These are phyloP conservation scores for Sugiyamaella novakii DNA, from an alignment of 1,139 yeast genomes.

Conservation along the genomic window DNA sequence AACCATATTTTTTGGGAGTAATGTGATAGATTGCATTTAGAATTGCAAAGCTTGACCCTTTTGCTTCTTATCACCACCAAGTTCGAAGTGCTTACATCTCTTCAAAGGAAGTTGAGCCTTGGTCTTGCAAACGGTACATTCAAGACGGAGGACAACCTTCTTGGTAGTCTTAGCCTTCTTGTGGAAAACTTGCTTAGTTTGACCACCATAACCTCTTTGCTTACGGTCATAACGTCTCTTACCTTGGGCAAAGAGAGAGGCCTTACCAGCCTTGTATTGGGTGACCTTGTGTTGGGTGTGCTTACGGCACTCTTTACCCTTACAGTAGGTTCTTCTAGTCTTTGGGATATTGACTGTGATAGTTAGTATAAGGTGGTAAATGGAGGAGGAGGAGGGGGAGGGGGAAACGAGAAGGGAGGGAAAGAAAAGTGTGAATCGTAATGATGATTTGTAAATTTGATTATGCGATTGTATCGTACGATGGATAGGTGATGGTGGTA, in stretches of 20 bases:
- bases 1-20: slow-evolving; percentile 1
- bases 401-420: background rate
- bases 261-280: slow-evolving; percentile 99
- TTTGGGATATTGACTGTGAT: slow-evolving; percentile 98
- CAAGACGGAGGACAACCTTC: slow-evolving; percentile 99
- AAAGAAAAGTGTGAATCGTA: too few species aligned
- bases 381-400: background rate
- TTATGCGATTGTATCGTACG: too few species aligned
- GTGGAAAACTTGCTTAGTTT: slow-evolving; percentile 99
- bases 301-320: slow-evolving; percentile 98
- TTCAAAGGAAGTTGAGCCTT: slow-evolving; percentile 96
- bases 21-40: slow-evolving; percentile 46
- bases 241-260: slow-evolving; percentile 99
- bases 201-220: slow-evolving; percentile 99
- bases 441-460: too few species aligned
- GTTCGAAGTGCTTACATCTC: slow-evolving; percentile 99
- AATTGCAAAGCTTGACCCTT: slow-evolving; percentile 99
- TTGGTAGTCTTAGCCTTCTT: slow-evolving; percentile 99
- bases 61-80: slow-evolving; percentile 99
- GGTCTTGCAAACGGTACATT: slow-evolving; percentile 98
- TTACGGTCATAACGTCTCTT: slow-evolving; percentile 99
- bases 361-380: background rate
- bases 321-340: slow-evolving; percentile 99
- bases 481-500: too few species aligned
- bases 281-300: slow-evolving; percentile 99